Base-by-base conservation (phyloP, 768 basidiomycete genomes). In the Amanita rimosa region DNA sequence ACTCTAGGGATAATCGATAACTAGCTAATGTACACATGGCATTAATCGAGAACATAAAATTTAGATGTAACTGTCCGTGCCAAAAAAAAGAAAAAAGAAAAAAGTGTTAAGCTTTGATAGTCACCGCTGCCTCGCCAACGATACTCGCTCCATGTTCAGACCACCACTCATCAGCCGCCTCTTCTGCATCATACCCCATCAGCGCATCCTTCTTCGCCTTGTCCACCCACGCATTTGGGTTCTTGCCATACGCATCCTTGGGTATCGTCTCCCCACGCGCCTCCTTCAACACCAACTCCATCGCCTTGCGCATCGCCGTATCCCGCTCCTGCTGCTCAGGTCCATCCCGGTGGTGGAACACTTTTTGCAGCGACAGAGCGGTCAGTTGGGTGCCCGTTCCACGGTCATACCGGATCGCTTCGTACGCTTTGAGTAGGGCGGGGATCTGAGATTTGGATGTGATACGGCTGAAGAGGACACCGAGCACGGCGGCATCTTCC, bases 281-380 rank as follows among this genome's bases (percentile, higher is more conserved):
- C 49, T 58, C 55, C 38, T 57, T 47, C 49, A 73, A 49, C 45
- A 68, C 70, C 1, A 54, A 57, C 35, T 64, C 66, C 75, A 75
- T 79, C 41, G 73, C 74, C 1, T 34, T 47, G 13, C 65, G 63
- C 79, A 83, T 79, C 14, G 68, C 49, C 3, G 54, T 58, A 50
- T 83, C 81, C 9, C 81, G 68, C 39, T 61, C 62, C 37, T 65
- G 62, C 50, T 83, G 81, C 35, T 67, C 73, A 0, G 74, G 74
- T 0, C 82, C 79, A 48, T 83, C 82, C 0, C 66, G 65, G 0
- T 79, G 58, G 58, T 83, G 80, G 60, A 80, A 81, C 41, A 72
- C 70, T 34, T 64, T 53, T 53, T 77, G 75, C 54, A 78, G 77
- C 26, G 72, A 57, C 2, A 74, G 68, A 2, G 78, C 72, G 3